Base-by-base conservation (phyloP, 257 asterid genomes). In the Forsythia suspensa region DNA sequence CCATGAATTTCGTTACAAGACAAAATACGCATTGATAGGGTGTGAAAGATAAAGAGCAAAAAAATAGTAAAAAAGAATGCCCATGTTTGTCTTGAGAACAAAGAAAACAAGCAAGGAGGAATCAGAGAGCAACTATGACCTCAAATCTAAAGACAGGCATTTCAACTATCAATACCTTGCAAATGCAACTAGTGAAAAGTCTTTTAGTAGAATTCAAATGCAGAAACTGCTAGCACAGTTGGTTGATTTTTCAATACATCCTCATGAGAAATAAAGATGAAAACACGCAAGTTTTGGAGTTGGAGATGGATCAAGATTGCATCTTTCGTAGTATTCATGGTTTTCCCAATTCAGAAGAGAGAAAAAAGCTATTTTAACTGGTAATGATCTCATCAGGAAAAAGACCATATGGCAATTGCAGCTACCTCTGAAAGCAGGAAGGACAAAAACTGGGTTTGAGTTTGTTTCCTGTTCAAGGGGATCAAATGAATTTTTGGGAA, bases 1-100 rank as follows among this genome's bases (percentile, higher is more conserved):
- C 48, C 59, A 71, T 63, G 48, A 67, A 77, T 66, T 16, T 68
- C 61, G 41, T 82, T 71, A 79, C 72, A 48, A 77, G 40, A 73
- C 13, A 43, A 48, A 42, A 76, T 46, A 68, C 16, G 70, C 76
- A 65, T 39, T 21, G 41, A 43, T 34, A 61, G 0, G 40, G 72
- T 36, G 13, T 39, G 55, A 71, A 42, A 40, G 24, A 39, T 16
- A 44, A 77, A 59, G n/a, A 66, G 77, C 72, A 77, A 40, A 63
- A 34, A 39, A 11, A 13, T 52, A 39, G 46, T 42, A 46, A 48
- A 29, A 48, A 24, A 40, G 8, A 24, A n/a, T 5, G 51, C 52
- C 61, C 78, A 74, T 41, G 74, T 39, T 74, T 42, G 24, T 57
- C 69, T 24, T 18, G 21, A 37, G 36, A 57, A 40, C 42, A 79